phyloP scores from a whole-genome alignment of 1,284 basidiomycete species.

The Ustilago xerochloae region DNA sequence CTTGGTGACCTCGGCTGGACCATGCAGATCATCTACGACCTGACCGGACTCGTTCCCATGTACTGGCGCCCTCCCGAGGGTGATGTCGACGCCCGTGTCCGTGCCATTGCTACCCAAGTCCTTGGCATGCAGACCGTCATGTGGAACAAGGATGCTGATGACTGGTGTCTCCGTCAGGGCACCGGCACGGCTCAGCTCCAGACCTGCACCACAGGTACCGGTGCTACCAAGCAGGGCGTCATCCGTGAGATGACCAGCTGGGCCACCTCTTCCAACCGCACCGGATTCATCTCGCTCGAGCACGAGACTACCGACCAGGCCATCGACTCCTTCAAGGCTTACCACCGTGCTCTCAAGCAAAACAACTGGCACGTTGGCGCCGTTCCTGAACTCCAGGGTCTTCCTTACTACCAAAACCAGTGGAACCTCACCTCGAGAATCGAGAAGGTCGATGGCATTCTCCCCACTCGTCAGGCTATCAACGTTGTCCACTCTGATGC shows the following conservation, averaged over 20 bases:
- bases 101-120: constrained; percentile 60
- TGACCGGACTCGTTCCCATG: constrained; percentile 72
- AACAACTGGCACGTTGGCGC: constrained; percentile 50
- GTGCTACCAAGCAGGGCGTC: constrained; percentile 41
- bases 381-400: constrained; percentile 51
- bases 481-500: constrained; percentile 49
- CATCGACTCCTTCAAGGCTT: constrained; percentile 52
- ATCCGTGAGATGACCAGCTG: constrained; percentile 42
- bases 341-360: constrained; percentile 34
- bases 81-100: constrained; percentile 62
- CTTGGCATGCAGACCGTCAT: constrained; percentile 61
- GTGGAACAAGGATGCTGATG: constrained; percentile 63
- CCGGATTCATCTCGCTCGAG: constrained; percentile 60
- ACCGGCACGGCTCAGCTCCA: constrained; percentile 53
- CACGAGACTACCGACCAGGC: constrained; percentile 62
- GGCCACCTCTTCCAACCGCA: constrained; percentile 36
- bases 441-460: constrained; percentile 39
- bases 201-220: constrained; percentile 44
- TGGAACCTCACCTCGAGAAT: constrained; percentile 44
- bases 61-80: constrained; percentile 63
- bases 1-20: constrained; percentile 85
- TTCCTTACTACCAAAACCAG: constrained; percentile 62
- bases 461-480: constrained; percentile 43
- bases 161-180: constrained; percentile 62
- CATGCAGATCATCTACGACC: constrained; percentile 82